These are phyloP conservation scores for Rhazya stricta DNA, from an alignment of 257 asterid species.

Conservation along the genomic window DNA sequence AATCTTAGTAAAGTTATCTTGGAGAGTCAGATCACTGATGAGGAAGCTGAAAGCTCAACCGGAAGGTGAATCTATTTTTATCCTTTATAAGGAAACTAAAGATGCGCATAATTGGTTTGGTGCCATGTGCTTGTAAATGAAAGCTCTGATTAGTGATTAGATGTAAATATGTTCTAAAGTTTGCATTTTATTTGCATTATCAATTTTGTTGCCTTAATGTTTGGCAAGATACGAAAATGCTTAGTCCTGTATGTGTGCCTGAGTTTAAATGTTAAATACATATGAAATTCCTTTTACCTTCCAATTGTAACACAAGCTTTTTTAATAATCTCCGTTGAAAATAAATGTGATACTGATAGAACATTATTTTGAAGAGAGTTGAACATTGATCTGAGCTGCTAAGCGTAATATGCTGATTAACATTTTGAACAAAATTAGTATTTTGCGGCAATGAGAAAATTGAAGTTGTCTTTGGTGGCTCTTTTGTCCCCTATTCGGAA, in stretches of 20 bases:
- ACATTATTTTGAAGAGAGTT: background rate
- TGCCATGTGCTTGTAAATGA: background rate
- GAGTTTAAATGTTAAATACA: background rate
- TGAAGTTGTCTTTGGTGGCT: too few species aligned
- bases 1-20: conserved; percentile 66
- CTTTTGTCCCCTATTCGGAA: background rate
- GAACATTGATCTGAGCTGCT: background rate
- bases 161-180: background rate
- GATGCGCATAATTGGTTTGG: background rate
- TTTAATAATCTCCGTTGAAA: too few species aligned
- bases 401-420: background rate
- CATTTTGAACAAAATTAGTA: background rate
- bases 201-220: background rate
- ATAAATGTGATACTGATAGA: background rate
- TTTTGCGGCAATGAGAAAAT: too few species aligned
- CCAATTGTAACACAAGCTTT: too few species aligned
- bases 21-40: conserved; percentile 90
- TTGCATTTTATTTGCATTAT: conserved; percentile 13
- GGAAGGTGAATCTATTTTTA: conserved; percentile 39
- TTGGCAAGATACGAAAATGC: background rate
- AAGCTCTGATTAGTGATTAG: background rate
- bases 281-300: background rate
- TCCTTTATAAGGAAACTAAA: background rate
- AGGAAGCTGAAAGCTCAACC: conserved; percentile 82
- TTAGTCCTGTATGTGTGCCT: conserved; percentile 18